Base-by-base conservation (phyloP, 2,329 filamentous ascomycete species). In the Pseudocercospora eumusae region DNA sequence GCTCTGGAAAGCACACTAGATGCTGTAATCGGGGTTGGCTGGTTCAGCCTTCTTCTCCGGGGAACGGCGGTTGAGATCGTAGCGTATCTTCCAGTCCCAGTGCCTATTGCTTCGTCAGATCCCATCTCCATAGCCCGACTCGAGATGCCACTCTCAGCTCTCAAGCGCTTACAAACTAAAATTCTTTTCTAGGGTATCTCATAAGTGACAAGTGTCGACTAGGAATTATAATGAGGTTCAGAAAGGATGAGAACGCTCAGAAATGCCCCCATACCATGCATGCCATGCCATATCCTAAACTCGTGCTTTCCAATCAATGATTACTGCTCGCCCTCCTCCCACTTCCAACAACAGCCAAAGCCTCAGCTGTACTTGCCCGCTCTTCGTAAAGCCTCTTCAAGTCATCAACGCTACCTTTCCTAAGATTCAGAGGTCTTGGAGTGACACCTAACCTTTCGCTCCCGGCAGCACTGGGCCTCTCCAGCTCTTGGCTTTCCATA, bases 301-400 rank as follows among this genome's bases (percentile, higher is more conserved):
- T 8, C 47, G 3, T 11, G 20, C 53, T 57, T n/a, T n/a, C n/a
- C n/a, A n/a, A n/a, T n/a, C n/a, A 65, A 23, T 60, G 59, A 28
- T 58, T 54, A 45, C 59, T 62, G 42, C 58, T 64, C 18, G 56
- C 52, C 28, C 65, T 62, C 55, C 66, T 61, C 11, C 61, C 63
- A 50, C 66, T 56, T 10, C 63, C 63, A 2, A 61, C 50, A 23
- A 57, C 60, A 20, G 59, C 66, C 25, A 73, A 42, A 20, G 65
- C 64, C 33, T 67, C 60, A 9, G 65, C 79, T 13, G 78, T 77
- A 2, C 74, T 76, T 7, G 76, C 78, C 49, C 80, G 69, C 66
- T 82, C 80, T 67, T 82, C 80, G 62, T 81, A 82, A 57, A 82
- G 66, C 64, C 77, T 69, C 58, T 79, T 70, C 63, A 82, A 64